Evolutionary conservation across 176 grass and related monocot species (phyloP), one percentile per base, ranked within the genome.

Genomic region (Saccharum spontaneum): DNA sequence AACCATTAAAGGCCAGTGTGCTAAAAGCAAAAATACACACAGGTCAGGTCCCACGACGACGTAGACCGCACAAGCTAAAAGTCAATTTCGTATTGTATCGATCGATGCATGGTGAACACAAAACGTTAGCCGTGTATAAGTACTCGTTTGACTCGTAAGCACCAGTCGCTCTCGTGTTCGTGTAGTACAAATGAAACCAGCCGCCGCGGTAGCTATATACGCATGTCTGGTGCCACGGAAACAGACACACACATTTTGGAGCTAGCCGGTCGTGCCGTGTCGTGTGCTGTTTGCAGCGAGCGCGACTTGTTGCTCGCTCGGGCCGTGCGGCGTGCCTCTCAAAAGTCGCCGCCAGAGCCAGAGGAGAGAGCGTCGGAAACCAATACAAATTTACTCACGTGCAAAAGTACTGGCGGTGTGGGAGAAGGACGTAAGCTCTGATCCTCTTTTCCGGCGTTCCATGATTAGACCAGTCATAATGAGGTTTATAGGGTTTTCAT

Each of bases 141-240:
- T 41, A 60, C 50, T 71, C 73, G 30, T 22, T 36, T 54, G 65
- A 77, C 70, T 16, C 6, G 20, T 59, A 59, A 3, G 52, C 0
- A 22, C 52, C 52, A 8, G 7, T 57, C 52, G 52, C 54, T 59
- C 54, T 59, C 54, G 54, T n/a, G 20, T 59, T 59, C 7, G 8
- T n/a, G 8, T 59, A 59, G 54, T 59, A 59, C 54, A 59, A 59
- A 59, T 10, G 20, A 59, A 59, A n/a, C 18, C 54, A 10, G 18
- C 54, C 20, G 52, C 20, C 52, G 52, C 7, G 6, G 7, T 59
- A 1, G 52, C 52, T 22, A n/a, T 55, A 8, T 1, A 20, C 0
- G 20, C 30, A 67, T 88, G 87, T 84, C 87, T 18, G 24, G 36
- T 74, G 73, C 59, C 7, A 57, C 6, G 81, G 87, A 74, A 45